Evolutionary conservation across 2,329 filamentous ascomycete species (phyloP).

Genomic region (Trichoderma lentiforme): DNA sequence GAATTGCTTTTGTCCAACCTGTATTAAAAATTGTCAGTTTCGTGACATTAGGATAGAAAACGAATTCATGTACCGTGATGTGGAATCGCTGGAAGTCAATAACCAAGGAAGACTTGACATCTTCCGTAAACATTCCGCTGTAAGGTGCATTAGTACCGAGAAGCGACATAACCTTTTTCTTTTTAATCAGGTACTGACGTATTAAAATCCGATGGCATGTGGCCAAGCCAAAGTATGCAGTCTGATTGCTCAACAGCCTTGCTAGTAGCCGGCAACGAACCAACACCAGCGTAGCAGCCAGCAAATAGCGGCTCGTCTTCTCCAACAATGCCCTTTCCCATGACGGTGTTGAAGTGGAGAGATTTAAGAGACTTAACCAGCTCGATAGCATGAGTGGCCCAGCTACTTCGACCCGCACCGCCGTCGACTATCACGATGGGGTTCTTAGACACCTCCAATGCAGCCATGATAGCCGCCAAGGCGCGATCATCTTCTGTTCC

Average conservation of each 20-base stretch:
- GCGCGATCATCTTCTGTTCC: not conserved
- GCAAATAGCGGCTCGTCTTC: not conserved
- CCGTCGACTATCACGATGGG: constrained; percentile 1
- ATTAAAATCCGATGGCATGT: not conserved
- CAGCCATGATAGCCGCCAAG: not conserved
- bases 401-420: not conserved
- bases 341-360: not conserved
- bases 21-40: not conserved
- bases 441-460: not conserved
- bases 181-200: not conserved
- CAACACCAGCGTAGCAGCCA: not conserved
- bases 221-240: constrained; percentile 21
- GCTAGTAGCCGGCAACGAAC: not conserved
- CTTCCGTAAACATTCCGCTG: constrained; percentile 3
- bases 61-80: not conserved
- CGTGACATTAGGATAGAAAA: not conserved
- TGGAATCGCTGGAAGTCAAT: constrained; percentile 5
- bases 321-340: not conserved
- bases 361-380: not conserved
- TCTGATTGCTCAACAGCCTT: constrained; percentile 16
- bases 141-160: not conserved
- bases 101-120: not conserved
- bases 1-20: not conserved
- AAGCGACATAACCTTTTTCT: no score
- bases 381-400: not conserved